Conservation (phyloP, 805 yeast species). For the Saturnispora sekii region DNA sequence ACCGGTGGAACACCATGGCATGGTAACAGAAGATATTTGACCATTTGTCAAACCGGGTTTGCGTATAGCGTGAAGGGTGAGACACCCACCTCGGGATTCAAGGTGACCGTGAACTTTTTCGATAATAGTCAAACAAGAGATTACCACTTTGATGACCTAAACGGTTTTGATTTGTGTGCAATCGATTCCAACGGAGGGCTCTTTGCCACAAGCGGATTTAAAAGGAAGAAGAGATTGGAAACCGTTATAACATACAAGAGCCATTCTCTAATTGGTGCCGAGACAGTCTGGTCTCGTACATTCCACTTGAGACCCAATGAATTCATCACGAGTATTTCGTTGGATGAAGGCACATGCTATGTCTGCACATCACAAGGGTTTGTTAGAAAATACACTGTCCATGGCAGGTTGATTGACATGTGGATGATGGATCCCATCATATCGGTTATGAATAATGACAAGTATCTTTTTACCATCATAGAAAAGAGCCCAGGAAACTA, state of each 20-base stretch:
- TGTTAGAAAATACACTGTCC: constrained; percentile 57
- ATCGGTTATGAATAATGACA: constrained; percentile 55
- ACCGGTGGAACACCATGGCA: constrained; percentile 86
- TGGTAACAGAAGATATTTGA: constrained; percentile 56
- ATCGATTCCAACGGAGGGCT: constrained; percentile 58
- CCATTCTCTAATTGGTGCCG: constrained; percentile 64
- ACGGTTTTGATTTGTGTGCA: constrained; percentile 65
- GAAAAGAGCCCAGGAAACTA: constrained; percentile 9
- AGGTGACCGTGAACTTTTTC: constrained; percentile 76
- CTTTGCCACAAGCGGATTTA: constrained; percentile 38
- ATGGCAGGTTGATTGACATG: constrained; percentile 63
- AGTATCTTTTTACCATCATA: constrained; percentile 43
- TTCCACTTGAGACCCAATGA: constrained; percentile 37
- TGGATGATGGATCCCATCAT: constrained; percentile 67
- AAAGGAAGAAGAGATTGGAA: constrained; percentile 20
- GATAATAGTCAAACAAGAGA: constrained; percentile 69
- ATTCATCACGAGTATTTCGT: constrained; percentile 54
- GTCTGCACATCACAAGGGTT: constrained; percentile 74
- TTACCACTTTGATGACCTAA: constrained; percentile 74
- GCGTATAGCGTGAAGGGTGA: constrained; percentile 66
- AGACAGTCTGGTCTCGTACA: constrained; percentile 54
- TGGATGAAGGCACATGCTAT: constrained; percentile 50
- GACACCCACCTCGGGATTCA: constrained; percentile 37
- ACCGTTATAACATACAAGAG: constrained; percentile 49
- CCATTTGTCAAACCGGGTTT: constrained; percentile 75